Conservation (phyloP, 2,329 filamentous ascomycete genomes). For the Exophiala oligosperma region DNA sequence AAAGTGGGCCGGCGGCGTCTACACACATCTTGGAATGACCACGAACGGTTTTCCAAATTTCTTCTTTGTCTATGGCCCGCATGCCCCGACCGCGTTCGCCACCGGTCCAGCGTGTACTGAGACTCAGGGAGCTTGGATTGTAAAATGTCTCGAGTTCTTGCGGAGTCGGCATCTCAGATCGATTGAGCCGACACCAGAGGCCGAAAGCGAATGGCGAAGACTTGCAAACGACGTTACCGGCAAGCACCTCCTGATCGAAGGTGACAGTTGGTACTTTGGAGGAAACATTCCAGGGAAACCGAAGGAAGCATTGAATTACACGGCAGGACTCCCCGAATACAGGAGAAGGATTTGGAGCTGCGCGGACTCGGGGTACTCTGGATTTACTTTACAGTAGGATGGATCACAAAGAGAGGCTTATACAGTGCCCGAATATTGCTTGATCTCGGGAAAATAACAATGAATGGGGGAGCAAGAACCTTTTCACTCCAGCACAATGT, state of each 20-base stretch:
- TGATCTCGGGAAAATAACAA: too few relatives aligned
- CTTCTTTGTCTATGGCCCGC: conserved; percentile 55
- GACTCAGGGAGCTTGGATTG: conserved; percentile 55
- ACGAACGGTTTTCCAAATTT: conserved; percentile 48
- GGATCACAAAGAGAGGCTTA: too few relatives aligned
- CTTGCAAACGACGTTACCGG: conserved; percentile 1
- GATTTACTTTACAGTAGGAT: background rate
- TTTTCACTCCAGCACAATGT: too few relatives aligned
- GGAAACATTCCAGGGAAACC: conserved; percentile 56
- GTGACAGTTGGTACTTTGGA: conserved; percentile 51
- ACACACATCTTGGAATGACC: conserved; percentile 40
- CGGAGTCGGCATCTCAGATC: background rate
- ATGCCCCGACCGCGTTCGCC: conserved; percentile 48
- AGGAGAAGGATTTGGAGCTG: conserved; percentile 9
- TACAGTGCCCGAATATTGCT: too few relatives aligned
- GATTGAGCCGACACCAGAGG: conserved; percentile 7
- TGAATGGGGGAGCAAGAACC: too few relatives aligned
- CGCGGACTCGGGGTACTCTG: conserved; percentile 3
- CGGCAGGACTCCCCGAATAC: conserved; percentile 29
- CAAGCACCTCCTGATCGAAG: conserved; percentile 1
- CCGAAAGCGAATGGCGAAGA: conserved; percentile 9
- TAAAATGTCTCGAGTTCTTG: conserved; percentile 4
- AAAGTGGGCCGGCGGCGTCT: background rate
- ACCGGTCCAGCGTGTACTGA: conserved; percentile 54
- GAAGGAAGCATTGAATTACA: conserved; percentile 52